Percentiles rank a stretch among this genome's conserved stretches.
Evolutionary conservation across 1,284 basidiomycete species (phyloP).

Genomic region (Malassezia sp.): DNA sequence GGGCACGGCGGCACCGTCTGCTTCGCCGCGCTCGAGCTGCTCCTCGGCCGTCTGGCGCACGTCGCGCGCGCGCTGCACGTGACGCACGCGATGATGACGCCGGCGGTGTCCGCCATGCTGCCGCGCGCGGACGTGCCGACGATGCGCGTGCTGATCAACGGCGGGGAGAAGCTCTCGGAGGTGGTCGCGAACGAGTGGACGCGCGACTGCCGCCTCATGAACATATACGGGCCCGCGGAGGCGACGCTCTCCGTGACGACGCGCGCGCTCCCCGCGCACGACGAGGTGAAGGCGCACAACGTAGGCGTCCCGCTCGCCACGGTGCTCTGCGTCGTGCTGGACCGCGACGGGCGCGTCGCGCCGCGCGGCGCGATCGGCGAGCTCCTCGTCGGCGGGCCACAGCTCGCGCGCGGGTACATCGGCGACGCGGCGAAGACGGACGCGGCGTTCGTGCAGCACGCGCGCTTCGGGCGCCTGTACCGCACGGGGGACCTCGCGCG

Average conservation of each 20-base stretch:
- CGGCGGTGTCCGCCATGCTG: constrained; percentile 47
- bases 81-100: constrained; percentile 45
- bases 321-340: constrained; percentile 38
- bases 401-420: constrained; percentile 40
- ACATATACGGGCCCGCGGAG: constrained; percentile 45
- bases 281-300: constrained; percentile 46
- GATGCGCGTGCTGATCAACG: constrained; percentile 46
- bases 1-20: constrained; percentile 42
- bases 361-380: constrained; percentile 47
- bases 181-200: constrained; percentile 47
- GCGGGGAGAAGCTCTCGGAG: constrained; percentile 47
- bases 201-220: constrained; percentile 39
- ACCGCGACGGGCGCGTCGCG: constrained; percentile 34
- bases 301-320: constrained; percentile 46
- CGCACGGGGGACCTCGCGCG: constrained; percentile 44
- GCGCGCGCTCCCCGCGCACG: constrained; percentile 33
- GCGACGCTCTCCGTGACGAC: constrained; percentile 44
- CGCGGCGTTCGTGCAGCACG: constrained; percentile 40
- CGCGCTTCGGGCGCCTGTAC: constrained; percentile 37
- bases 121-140: constrained; percentile 35
- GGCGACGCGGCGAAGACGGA: constrained; percentile 39
- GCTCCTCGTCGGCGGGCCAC: constrained; percentile 40
- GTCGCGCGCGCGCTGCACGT: constrained; percentile 32
- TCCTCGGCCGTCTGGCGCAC: constrained; percentile 32
- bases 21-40: constrained; percentile 29